A percentile compares a stretch with the other conserved stretches of the same genome.
Evolutionary conservation across 75 land plant genomes (phyloP).

Genomic region (Larix kaempferi): DNA sequence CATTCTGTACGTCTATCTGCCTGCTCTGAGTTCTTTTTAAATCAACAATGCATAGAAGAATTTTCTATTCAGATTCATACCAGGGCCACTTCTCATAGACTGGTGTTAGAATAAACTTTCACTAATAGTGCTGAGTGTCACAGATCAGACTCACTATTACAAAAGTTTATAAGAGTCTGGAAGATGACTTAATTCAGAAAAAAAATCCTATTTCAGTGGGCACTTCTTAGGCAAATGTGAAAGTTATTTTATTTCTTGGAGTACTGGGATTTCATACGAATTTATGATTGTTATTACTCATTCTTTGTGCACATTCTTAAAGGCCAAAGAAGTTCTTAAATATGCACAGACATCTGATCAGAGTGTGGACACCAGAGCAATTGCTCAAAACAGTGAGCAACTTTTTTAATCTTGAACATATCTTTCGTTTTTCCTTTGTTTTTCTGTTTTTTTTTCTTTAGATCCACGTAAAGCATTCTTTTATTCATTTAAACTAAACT

Average conservation of each 20-base stretch:
- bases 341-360: neutral
- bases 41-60: neutral
- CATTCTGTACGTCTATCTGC: conserved; percentile 1
- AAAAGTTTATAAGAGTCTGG: neutral
- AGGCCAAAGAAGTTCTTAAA: conserved; percentile 8
- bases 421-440: neutral
- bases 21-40: neutral
- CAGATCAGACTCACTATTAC: neutral
- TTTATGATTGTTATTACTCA: neutral
- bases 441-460: neutral
- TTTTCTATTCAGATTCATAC: neutral
- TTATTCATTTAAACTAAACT: too few species aligned
- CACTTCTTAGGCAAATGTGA: neutral
- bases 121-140: neutral
- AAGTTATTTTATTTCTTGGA: neutral
- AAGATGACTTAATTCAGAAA: neutral
- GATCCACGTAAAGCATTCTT: neutral
- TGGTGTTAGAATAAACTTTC: neutral
- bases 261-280: neutral
- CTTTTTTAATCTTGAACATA: neutral
- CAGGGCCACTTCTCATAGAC: neutral
- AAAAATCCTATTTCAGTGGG: neutral
- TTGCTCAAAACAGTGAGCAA: conserved; percentile 3
- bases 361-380: neutral
- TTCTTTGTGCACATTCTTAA: neutral